A percentile compares a stretch with the other conserved stretches of the same genome.
Evolutionary conservation across 345 rosid species (phyloP).

Genomic region (Punica granatum): DNA sequence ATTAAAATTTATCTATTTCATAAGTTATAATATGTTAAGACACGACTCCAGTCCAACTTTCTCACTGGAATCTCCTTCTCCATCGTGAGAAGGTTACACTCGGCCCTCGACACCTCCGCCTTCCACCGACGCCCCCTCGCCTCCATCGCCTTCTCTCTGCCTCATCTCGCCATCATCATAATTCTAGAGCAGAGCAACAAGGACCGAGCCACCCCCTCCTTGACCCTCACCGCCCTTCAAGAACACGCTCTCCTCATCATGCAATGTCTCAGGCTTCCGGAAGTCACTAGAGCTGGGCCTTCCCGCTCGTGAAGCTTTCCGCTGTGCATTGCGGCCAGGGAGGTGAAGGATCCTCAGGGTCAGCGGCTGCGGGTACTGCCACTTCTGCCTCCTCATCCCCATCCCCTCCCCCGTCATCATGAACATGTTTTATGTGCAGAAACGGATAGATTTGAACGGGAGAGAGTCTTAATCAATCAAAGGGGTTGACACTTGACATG

Average conservation of each 20-base stretch:
- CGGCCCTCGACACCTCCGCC: conserved; percentile 97
- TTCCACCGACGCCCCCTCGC: conserved; percentile 21
- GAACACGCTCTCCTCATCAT: conserved; percentile 73
- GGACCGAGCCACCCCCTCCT: conserved; percentile 4
- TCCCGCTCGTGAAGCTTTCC: conserved; percentile 16
- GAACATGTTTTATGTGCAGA: not conserved
- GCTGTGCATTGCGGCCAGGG: conserved; percentile 51
- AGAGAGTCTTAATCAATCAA: not conserved
- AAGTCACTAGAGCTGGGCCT: conserved; percentile 5
- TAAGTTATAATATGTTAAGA: too few species aligned
- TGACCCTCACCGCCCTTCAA: conserved; percentile 17
- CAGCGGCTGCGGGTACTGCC: conserved; percentile 67
- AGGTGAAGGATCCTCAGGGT: conserved; percentile 80
- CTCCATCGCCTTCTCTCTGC: conserved; percentile 15
- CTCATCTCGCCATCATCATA: conserved; percentile 6
- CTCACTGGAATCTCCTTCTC: conserved; percentile 78
- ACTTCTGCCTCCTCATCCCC: conserved; percentile 50
- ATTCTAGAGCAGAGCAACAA: conserved; percentile 27
- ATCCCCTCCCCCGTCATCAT: conserved; percentile 20
- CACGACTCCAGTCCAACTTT: conserved; percentile 83
- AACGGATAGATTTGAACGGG: not conserved
- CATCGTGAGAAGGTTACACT: conserved; percentile 86
- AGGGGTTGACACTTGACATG: not conserved
- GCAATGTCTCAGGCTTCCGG: conserved; percentile 49
- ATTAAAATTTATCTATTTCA: too few species aligned